phyloP scores from a whole-genome alignment of 352 stramenopile species.

The Phytophthora ramorum region DNA sequence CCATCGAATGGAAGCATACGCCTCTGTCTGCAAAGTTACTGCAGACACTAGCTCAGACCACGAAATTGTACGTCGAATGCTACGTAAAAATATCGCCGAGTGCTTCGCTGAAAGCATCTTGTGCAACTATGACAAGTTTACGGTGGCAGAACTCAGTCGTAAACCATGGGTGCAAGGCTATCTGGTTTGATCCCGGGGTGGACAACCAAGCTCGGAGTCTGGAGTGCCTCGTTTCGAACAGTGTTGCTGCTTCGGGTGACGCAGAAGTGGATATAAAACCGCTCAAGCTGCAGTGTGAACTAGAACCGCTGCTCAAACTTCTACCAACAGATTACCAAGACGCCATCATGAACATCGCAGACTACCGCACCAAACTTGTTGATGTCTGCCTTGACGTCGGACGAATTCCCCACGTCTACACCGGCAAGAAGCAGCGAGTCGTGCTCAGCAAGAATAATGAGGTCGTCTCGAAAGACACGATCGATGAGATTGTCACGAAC shows the following conservation, averaged over 20 bases:
- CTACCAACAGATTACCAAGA: conserved; percentile 34
- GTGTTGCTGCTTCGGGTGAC: too few species aligned
- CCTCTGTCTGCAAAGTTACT: conserved; percentile 4
- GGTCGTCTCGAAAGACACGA: conserved; percentile 50
- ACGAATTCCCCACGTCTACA: conserved; percentile 42
- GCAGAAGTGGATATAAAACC: too few species aligned
- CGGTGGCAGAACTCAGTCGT: conserved; percentile 35
- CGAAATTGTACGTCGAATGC: conserved; percentile 24
- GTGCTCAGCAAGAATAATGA: conserved; percentile 27
- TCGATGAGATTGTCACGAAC: conserved; percentile 56
- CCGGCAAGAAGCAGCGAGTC: conserved; percentile 34
- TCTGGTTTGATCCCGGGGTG: conserved; percentile 42
- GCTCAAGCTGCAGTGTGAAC: conserved; percentile 46
- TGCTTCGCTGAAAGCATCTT: too few species aligned
- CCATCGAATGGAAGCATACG: too few species aligned
- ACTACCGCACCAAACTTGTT: conserved; percentile 35
- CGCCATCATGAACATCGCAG: conserved; percentile 27
- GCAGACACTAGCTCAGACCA: conserved; percentile 11
- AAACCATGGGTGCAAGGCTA: conserved; percentile 15
- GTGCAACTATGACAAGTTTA: conserved; percentile 35
- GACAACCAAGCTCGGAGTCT: conserved; percentile 41
- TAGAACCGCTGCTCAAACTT: conserved; percentile 43
- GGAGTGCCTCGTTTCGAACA: conserved; percentile 36
- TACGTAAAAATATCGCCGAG: too few species aligned
- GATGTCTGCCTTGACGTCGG: conserved; percentile 54